Evolutionary conservation across 2,329 filamentous ascomycete species (phyloP).

Genomic region (Aureobasidium melanogenum): DNA sequence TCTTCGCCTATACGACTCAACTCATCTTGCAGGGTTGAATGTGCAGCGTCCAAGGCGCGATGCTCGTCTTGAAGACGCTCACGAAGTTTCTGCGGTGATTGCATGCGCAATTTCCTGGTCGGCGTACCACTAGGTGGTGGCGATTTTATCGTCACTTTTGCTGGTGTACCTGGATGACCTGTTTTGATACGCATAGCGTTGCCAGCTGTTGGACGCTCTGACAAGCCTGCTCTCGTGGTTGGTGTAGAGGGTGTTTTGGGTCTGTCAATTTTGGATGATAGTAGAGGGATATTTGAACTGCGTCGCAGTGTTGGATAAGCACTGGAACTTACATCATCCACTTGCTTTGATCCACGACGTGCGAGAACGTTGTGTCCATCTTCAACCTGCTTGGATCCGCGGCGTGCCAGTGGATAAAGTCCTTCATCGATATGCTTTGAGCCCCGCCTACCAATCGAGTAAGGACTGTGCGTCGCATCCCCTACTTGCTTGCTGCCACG

Average conservation of each 20-base stretch:
- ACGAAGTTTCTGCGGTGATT: slow-evolving; percentile 58
- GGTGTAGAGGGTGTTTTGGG: slow-evolving; percentile 20
- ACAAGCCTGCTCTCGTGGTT: slow-evolving; percentile 45
- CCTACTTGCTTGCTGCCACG: slow-evolving; percentile 4
- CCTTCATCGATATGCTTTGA: slow-evolving; percentile 5
- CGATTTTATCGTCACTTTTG: slow-evolving; percentile 10
- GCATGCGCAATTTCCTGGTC: slow-evolving; percentile 57
- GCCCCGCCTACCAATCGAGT: neutral
- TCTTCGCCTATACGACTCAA: slow-evolving; percentile 74
- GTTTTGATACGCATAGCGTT: slow-evolving; percentile 52
- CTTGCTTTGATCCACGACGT: slow-evolving; percentile 10
- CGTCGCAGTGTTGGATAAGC: slow-evolving; percentile 17
- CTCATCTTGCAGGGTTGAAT: slow-evolving; percentile 63
- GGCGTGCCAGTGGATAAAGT: neutral
- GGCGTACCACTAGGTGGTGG: slow-evolving; percentile 14
- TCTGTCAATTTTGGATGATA: neutral
- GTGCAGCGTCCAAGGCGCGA: slow-evolving; percentile 60
- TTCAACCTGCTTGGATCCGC: slow-evolving; percentile 6
- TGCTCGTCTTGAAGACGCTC: slow-evolving; percentile 81
- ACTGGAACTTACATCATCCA: slow-evolving; percentile 22
- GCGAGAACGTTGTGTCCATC: slow-evolving; percentile 7
- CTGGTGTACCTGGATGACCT: slow-evolving; percentile 25
- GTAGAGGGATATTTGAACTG: slow-evolving; percentile 18
- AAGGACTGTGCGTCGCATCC: neutral
- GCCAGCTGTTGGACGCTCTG: slow-evolving; percentile 40